A percentile compares a stretch with the other conserved stretches of the same genome.
These are phyloP conservation scores for Escallonia rubra DNA, from an alignment of 129 eudicot genomes.

Conservation along the genomic window DNA sequence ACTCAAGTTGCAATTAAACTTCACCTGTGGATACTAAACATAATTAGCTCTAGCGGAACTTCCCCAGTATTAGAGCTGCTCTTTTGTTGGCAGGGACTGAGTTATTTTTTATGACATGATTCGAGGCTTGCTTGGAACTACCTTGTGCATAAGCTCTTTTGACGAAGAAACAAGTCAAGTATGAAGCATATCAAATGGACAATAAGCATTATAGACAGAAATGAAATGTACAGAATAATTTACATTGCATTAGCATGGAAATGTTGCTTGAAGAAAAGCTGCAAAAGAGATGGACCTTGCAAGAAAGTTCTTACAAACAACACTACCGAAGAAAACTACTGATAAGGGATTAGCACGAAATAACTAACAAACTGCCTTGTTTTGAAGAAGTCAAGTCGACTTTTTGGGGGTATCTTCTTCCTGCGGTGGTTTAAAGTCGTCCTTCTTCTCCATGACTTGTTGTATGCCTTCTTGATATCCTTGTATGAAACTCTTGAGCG, in stretches of 20 bases:
- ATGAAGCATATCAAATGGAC: conserved; percentile 39
- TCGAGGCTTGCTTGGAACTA: conserved; percentile 43
- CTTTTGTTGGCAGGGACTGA: no score
- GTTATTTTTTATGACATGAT: neutral
- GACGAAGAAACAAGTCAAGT: conserved; percentile 52
- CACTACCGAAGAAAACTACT: no score
- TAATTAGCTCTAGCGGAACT: conserved; percentile 1
- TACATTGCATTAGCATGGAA: no score
- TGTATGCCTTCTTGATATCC: conserved; percentile 93
- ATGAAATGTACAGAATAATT: no score
- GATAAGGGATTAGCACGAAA: no score
- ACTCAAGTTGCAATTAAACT: conserved; percentile 60
- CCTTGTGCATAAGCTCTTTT: conserved; percentile 61
- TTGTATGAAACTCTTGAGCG: conserved; percentile 60
- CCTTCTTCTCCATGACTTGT: conserved; percentile 65
- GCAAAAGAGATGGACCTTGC: no score
- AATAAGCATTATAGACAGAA: no score
- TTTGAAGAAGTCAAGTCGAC: conserved; percentile 14
- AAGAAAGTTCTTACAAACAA: no score
- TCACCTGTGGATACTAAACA: conserved; percentile 43
- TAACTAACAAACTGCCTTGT: neutral
- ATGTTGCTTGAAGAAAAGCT: no score
- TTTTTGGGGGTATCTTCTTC: conserved; percentile 23
- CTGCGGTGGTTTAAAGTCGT: conserved; percentile 30
- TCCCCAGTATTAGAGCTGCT: neutral